Conservation (phyloP, 2,329 filamentous ascomycete species). For the Alternaria brassicae region DNA sequence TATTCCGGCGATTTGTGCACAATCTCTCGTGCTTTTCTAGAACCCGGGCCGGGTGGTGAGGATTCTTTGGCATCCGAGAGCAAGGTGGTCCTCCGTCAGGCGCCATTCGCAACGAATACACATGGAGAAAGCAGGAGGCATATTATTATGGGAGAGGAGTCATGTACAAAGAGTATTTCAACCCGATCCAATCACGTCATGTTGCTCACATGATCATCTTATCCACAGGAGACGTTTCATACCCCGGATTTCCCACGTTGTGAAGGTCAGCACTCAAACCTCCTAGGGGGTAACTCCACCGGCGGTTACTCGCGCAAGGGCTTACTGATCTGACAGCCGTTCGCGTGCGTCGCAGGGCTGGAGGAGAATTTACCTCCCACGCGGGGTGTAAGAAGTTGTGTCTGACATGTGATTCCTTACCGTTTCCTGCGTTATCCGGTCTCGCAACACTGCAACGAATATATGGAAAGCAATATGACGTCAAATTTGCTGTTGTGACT, state of each 20-base stretch:
- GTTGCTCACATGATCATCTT: background rate
- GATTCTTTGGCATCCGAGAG: slow-evolving; percentile 3
- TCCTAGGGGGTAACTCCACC: slow-evolving; percentile 23
- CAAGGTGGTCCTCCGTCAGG: background rate
- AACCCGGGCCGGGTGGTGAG: background rate
- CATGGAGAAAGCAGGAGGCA: background rate
- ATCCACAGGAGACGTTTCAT: slow-evolving; percentile 4
- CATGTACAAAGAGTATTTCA: background rate
- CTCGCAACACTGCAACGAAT: background rate
- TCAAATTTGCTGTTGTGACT: background rate
- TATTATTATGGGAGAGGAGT: background rate
- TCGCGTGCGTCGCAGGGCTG: slow-evolving; percentile 28
- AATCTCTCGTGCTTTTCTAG: slow-evolving; percentile 2
- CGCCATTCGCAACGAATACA: background rate
- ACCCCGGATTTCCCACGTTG: slow-evolving; percentile 23
- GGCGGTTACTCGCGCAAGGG: slow-evolving; percentile 36
- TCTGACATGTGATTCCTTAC: slow-evolving; percentile 1
- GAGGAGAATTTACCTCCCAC: slow-evolving; percentile 18
- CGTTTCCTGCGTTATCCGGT: background rate
- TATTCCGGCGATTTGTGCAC: slow-evolving; percentile 7
- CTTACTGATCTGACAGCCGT: slow-evolving; percentile 32
- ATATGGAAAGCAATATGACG: background rate
- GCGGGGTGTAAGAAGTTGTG: slow-evolving; percentile 14
- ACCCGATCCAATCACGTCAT: background rate
- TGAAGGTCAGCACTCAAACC: slow-evolving; percentile 34